Evolutionary conservation across 805 yeast species (phyloP).

Genomic region (Zygotorulaspora florentina): DNA sequence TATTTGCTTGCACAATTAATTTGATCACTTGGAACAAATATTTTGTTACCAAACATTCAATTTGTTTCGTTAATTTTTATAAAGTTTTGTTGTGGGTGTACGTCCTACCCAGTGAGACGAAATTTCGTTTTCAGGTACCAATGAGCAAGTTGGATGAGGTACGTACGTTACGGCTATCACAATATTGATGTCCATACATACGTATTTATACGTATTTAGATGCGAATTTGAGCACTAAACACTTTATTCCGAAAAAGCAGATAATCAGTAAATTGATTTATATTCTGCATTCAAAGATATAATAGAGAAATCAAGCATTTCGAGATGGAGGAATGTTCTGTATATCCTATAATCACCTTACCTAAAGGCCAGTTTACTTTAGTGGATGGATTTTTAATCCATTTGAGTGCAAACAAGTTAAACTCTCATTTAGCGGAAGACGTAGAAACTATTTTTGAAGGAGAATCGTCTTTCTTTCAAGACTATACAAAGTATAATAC

Average conservation of each 20-base stretch:
- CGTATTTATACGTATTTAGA: no score
- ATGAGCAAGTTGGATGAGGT: no score
- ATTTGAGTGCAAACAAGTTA: neutral
- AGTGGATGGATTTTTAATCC: constrained; percentile 12
- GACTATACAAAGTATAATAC: neutral
- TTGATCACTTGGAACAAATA: no score
- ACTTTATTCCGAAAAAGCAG: neutral
- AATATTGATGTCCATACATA: no score
- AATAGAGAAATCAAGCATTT: neutral
- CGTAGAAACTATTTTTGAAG: neutral
- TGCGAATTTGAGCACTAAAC: neutral
- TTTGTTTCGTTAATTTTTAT: no score
- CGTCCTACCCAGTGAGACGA: no score
- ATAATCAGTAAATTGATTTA: neutral
- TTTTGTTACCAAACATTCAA: no score
- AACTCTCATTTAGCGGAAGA: neutral
- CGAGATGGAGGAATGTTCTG: constrained; percentile 7
- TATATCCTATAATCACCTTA: constrained; percentile 9
- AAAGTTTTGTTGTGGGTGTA: no score
- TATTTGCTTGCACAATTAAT: no score
- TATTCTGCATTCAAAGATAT: neutral
- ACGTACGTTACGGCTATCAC: no score
- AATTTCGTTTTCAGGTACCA: no score
- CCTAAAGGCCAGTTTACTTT: constrained; percentile 8
- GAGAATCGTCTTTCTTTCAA: constrained; percentile 2